Base-by-base conservation (phyloP, 495 filamentous ascomycete species). In the Tricharina praecox region DNA sequence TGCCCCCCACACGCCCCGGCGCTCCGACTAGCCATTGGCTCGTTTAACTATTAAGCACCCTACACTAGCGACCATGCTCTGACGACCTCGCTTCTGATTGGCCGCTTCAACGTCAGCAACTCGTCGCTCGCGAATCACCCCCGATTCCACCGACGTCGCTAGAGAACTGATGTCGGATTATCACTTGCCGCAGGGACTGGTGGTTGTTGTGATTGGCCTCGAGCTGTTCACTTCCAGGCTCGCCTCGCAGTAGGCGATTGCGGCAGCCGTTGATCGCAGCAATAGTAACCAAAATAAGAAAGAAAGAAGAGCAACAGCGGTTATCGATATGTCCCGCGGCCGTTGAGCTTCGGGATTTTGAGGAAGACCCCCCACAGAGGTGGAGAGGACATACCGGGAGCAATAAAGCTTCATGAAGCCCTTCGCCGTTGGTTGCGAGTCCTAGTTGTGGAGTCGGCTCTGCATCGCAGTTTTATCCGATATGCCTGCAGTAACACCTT, bases 401-500 rank as follows among this genome's bases (percentile, higher is more conserved):
- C 28, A 32, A 5, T 32, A 32, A 32, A 32, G 28, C 28, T 13
- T 13, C 28, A 32, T 13, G 28, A 32, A 13, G 28, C n/a, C n/a
- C n/a, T n/a, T n/a, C n/a, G 28, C 28, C 28, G 28, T 32, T 32
- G 28, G 28, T 32, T 5, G 7, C 13, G 7, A 5, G 28, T 5
- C 13, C 28, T 32, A 13, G 7, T 32, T 5, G 28, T 5, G 13
- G 28, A 32, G 28, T 32, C 28, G 5, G 28, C 28, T 13, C 28
- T 5, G 7, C 5, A 5, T 13, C 13, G 28, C 28, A 32, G 5
- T 5, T 32, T 23, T 20, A 24, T 20, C 15, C 10, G 18, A 3
- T 20, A 42, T 42, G 42, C 21, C 13, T 8, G 42, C 42, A 7
- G 5, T n/a, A n/a, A n/a, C 5, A 33, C n/a, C 26, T 15, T 54